Conservation (phyloP, 257 asterid species). For the Prunella vulgaris region DNA sequence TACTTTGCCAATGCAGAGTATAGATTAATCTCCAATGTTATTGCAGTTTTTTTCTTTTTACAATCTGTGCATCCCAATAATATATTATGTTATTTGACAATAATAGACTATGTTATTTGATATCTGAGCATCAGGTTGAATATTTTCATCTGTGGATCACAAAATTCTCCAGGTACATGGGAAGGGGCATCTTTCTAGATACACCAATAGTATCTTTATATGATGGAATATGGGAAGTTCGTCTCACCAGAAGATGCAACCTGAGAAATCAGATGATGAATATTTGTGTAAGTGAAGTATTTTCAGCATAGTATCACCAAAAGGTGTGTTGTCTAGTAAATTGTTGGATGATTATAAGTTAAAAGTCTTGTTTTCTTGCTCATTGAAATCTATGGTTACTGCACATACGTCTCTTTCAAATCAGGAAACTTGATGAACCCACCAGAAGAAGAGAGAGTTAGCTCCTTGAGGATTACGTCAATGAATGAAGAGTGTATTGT, state of each 20-base stretch:
- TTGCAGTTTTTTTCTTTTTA: neutral
- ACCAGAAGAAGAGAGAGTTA: too few relatives aligned
- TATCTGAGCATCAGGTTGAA: conserved; percentile 14
- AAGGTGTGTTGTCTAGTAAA: too few relatives aligned
- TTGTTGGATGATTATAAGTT: too few relatives aligned
- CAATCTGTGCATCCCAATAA: neutral
- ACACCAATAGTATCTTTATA: conserved; percentile 78
- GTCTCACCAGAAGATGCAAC: conserved; percentile 62
- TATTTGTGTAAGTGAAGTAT: conserved; percentile 50
- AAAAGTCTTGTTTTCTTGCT: too few relatives aligned
- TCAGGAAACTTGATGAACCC: too few relatives aligned
- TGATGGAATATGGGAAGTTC: conserved; percentile 66
- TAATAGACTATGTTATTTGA: neutral
- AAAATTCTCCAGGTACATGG: conserved; percentile 65
- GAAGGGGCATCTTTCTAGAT: conserved; percentile 87
- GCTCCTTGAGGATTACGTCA: too few relatives aligned
- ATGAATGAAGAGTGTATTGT: too few relatives aligned
- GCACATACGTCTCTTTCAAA: too few relatives aligned
- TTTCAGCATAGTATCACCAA: neutral
- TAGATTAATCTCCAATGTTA: neutral
- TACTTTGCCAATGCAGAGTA: too few relatives aligned
- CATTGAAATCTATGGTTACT: too few relatives aligned
- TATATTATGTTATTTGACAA: too few relatives aligned
- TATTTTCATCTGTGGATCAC: conserved; percentile 10
- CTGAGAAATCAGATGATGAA: conserved; percentile 31